Evolutionary conservation across 768 basidiomycete genomes (phyloP), one percentile per base, ranked within the genome.

Genomic region (Collybiopsis luxurians): DNA sequence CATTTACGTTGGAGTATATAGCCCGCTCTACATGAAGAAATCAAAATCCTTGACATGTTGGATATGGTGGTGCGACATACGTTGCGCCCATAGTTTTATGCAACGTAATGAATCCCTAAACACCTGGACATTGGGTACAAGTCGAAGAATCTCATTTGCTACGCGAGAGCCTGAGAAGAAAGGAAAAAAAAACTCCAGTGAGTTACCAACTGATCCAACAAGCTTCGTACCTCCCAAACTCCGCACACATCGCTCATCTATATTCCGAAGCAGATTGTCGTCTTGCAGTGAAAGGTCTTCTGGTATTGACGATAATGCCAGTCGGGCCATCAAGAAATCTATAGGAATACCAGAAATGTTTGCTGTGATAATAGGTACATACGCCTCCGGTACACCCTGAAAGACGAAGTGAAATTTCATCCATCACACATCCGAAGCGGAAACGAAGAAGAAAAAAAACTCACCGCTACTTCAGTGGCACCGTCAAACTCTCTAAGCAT

Each of bases 1-100:
- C 97, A 64, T 94, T 94, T 11, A 98, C 93, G 70, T 99, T 99
- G 0, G 95, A 96, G 72, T 98, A 98, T 59, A 99, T 96, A 24
- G 95, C 97, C 73, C 95, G 82, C 64, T 87, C 95, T 98, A n/a
- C n/a, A n/a, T 66, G 42, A 34, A 34, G 26, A 28, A 43, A 43
- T 3, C 36, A 36, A 40, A 28, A 7, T 40, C n/a, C 24, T 12
- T 42, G 27, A 38, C 17, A 27, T 11, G 19, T 19, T 13, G 24
- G 47, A 17, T 5, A 42, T 50, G 28, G 34, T 21, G 53, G 46
- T 31, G n/a, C 27, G 21, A 79, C 91, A 56, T 66, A 96, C 96
- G 78, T 74, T 94, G 90, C 10, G 97, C 97, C 97, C 97, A 99
- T 27, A 98, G 76, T 71, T 98, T 96, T 70, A 99, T 98, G 68